phyloP scores from a whole-genome alignment of 805 yeast species.

The Sugiyamaella mastotermitis region DNA sequence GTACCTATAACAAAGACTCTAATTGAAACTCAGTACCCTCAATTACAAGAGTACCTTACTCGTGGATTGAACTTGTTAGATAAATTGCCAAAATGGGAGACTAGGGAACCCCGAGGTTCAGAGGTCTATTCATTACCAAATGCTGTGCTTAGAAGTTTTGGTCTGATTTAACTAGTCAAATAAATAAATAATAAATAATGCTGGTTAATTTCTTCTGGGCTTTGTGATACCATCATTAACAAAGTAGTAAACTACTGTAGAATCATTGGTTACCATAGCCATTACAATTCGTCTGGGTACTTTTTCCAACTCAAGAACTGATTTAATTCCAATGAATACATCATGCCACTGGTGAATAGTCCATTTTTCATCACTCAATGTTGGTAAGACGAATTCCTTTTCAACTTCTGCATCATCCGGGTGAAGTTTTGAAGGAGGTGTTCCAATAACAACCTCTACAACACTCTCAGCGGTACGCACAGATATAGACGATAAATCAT shows the following conservation, averaged over 20 bases:
- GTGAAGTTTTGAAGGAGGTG: conserved; percentile 32
- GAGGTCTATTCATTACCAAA: neutral
- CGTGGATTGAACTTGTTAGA: neutral
- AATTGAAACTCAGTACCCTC: conserved; percentile 14
- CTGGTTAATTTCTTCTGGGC: conserved; percentile 32
- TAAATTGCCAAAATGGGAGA: neutral
- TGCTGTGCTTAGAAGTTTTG: neutral
- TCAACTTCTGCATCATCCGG: conserved; percentile 21
- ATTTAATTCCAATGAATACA: conserved; percentile 25
- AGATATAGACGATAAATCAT: conserved; percentile 19
- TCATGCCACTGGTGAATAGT: conserved; percentile 29
- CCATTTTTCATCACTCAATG: conserved; percentile 27
- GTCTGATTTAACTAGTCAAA: neutral
- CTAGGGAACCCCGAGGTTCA: neutral
- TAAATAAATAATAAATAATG: no score
- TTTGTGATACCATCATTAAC: conserved; percentile 33
- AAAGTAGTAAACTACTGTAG: conserved; percentile 39
- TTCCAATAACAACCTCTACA: conserved; percentile 22
- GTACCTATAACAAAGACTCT: conserved; percentile 12
- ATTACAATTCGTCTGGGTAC: conserved; percentile 29
- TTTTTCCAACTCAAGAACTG: conserved; percentile 6
- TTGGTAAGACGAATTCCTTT: conserved; percentile 25
- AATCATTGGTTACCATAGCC: conserved; percentile 38
- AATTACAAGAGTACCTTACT: conserved; percentile 7
- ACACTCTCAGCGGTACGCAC: conserved; percentile 8